phyloP scores from a whole-genome alignment of 2,329 filamentous ascomycete genomes.

The Colletotrichum higginsianum region DNA sequence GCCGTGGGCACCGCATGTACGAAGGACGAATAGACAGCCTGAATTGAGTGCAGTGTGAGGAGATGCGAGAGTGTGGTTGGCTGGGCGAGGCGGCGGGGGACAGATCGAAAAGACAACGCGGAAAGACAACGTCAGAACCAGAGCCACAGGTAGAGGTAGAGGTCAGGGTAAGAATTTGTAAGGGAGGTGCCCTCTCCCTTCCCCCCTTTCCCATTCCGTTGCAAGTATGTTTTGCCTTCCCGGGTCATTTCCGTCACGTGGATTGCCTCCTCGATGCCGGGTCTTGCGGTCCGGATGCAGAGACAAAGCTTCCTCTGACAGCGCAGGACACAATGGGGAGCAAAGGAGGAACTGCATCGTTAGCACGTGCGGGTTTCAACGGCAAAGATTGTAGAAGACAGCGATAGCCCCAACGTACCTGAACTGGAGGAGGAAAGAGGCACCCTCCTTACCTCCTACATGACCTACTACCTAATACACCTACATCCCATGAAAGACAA shows the following conservation, averaged over 20 bases:
- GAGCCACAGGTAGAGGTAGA: neutral
- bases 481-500: neutral
- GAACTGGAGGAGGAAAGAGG: neutral
- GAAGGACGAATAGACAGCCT: neutral
- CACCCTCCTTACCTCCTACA: neutral
- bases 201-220: neutral
- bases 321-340: neutral
- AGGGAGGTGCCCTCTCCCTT: neutral
- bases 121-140: neutral
- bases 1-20: neutral
- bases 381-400: too few relatives aligned
- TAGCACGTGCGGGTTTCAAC: slow-evolving; percentile 6
- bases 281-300: slow-evolving; percentile 25
- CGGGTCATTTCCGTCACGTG: slow-evolving; percentile 26
- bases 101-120: neutral
- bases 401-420: neutral
- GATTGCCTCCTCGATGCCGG: slow-evolving; percentile 13
- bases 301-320: slow-evolving; percentile 24
- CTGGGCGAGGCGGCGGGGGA: neutral
- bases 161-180: neutral
- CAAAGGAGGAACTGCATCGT: neutral
- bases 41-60: neutral
- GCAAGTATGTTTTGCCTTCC: neutral
- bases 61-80: neutral
- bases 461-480: too few relatives aligned